Evolutionary conservation across 306 rosid genomes (phyloP), one percentile per base, ranked within the genome.

Genomic region (Malus sylvestris): DNA sequence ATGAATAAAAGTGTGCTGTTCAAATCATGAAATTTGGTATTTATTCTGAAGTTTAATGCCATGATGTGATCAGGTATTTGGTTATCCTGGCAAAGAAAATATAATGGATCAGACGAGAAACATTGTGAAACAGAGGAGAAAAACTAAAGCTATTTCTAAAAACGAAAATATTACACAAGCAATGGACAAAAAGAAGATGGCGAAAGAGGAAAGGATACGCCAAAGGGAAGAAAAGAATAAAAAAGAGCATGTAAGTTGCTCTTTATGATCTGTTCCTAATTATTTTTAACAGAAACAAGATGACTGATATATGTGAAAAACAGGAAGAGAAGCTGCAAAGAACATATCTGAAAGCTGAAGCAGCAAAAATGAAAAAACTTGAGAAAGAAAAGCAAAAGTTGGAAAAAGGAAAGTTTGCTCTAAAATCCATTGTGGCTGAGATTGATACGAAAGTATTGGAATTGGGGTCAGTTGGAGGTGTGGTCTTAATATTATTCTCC

Each of bases 381-480:
- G 88, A 92, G 85, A 94, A 89, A 83, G 98, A 94, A 86, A 88
- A 70, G 90, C 88, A 86, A 75, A 92, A 83, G 84, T 92, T 95
- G 97, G 97, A 89, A 75, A 94, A 89, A 32, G 97, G 97, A 78
- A 94, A 94, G 86, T 78, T 86, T 75, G 97, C 98, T 18, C 30
- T 85, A 25, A 90, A 94, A 80, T 89, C 96, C 45, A 86, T 94
- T 8, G 96, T 92, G 71, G 96, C 96, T 72, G 93, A 90, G 78
- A 86, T 94, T 76, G 97, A 94, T 84, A 45, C 86, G 4, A 94
- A 92, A 92, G 96, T 90, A 58, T 87, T 94, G 72, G 98, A 94
- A 82, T 81, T 85, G 73, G 97, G 96, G 45, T 87, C 93, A 71
- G 81, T 94, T 72, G 98, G 98, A 85, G 98, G 98, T 90, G 79